Percentiles rank a stretch among this genome's conserved stretches.
These are phyloP conservation scores for Ramularia endophylla DNA, from an alignment of 2,329 filamentous ascomycete species.

Conservation along the genomic window DNA sequence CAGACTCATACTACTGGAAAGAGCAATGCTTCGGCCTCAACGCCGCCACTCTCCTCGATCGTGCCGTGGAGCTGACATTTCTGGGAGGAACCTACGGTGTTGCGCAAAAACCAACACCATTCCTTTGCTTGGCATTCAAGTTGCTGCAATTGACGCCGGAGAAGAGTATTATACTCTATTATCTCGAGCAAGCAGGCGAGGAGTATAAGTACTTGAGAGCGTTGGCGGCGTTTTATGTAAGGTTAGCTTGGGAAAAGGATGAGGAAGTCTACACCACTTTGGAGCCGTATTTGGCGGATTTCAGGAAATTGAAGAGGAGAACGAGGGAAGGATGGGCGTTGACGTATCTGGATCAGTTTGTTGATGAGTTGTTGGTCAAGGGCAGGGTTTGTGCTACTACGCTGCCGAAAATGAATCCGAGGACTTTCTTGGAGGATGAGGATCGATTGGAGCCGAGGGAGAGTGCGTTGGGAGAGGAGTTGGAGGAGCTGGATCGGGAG, in stretches of 20 bases:
- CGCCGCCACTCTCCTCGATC: conserved; percentile 71
- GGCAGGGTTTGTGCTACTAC: conserved; percentile 87
- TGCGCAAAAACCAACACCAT: conserved; percentile 81
- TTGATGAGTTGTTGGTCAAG: conserved; percentile 85
- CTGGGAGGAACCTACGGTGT: conserved; percentile 84
- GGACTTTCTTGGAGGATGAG: conserved; percentile 79
- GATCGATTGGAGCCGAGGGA: conserved; percentile 79
- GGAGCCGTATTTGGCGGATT: conserved; percentile 77
- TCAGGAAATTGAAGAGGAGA: conserved; percentile 73
- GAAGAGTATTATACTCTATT: conserved; percentile 72
- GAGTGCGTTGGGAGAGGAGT: conserved; percentile 70
- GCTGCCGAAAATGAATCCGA: conserved; percentile 81
- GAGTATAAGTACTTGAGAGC: conserved; percentile 75
- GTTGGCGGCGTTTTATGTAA: conserved; percentile 87
- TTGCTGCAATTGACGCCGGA: conserved; percentile 80
- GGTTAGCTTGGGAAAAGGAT: conserved; percentile 76
- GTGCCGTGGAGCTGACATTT: conserved; percentile 76
- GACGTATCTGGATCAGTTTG: conserved; percentile 83
- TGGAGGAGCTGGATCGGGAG: conserved; percentile 64
- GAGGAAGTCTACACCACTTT: conserved; percentile 73
- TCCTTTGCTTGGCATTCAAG: conserved; percentile 92
- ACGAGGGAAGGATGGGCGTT: conserved; percentile 68
- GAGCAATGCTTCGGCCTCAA: conserved; percentile 98
- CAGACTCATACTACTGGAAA: conserved; percentile 96
- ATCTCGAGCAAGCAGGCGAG: conserved; percentile 68